Percentiles rank a stretch among this genome's conserved stretches.
Conservation (phyloP, 2,329 filamentous ascomycete species). For the Fusarium marasasianum region DNA sequence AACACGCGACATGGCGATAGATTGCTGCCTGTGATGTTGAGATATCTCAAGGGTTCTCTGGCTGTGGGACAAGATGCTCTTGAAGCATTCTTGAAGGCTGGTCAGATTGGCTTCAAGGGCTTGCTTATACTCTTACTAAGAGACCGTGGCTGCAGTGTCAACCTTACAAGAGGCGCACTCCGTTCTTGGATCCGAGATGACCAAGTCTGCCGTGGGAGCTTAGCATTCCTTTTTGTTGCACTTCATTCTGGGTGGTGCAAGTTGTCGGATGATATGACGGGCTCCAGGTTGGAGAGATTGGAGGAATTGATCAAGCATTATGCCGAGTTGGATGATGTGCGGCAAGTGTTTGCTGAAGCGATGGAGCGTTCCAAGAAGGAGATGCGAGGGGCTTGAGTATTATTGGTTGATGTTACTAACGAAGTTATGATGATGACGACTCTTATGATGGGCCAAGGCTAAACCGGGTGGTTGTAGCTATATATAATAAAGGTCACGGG, state of each 20-base stretch:
- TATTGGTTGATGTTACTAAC: conserved; percentile 4
- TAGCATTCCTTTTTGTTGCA: conserved; percentile 24
- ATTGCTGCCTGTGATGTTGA: conserved; percentile 17
- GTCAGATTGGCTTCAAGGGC: conserved; percentile 22
- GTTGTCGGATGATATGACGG: conserved; percentile 5
- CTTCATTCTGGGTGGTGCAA: conserved; percentile 24
- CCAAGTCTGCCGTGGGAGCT: conserved; percentile 10
- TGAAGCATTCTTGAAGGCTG: conserved; percentile 20
- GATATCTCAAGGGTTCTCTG: conserved; percentile 12
- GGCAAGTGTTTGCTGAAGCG: conserved; percentile 14
- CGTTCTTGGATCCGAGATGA: conserved; percentile 25
- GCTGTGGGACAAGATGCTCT: conserved; percentile 12
- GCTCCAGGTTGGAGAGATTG: conserved; percentile 11
- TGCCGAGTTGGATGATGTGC: conserved; percentile 23
- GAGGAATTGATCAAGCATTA: conserved; percentile 18
- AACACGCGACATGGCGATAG: conserved; percentile 19
- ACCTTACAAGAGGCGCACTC: conserved; percentile 13
- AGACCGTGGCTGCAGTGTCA: conserved; percentile 18
- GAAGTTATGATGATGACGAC: conserved; percentile 22
- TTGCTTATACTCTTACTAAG: conserved; percentile 16
- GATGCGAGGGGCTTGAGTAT: conserved; percentile 4
- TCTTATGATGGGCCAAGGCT: conserved; percentile 6
- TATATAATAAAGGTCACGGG: neutral
- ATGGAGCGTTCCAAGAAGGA: conserved; percentile 27
- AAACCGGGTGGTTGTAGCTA: conserved; percentile 5